Evolutionary conservation across 345 rosid species (phyloP).

Genomic region (Tarenaya hassleriana): DNA sequence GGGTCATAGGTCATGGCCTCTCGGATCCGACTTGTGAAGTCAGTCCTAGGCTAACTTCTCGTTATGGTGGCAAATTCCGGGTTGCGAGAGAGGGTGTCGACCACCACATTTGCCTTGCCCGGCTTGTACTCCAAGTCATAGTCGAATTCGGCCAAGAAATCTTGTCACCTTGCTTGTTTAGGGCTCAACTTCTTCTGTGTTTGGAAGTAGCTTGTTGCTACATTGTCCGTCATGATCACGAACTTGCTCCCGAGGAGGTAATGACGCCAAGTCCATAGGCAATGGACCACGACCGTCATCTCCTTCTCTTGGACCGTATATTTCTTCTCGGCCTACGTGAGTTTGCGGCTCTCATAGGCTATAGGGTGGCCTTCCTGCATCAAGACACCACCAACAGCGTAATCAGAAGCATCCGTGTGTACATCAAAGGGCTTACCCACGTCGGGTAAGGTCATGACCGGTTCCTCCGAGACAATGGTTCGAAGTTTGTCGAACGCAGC

Average conservation of each 20-base stretch:
- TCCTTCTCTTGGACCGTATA: too few relatives aligned
- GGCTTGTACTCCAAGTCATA: neutral
- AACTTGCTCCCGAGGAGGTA: too few relatives aligned
- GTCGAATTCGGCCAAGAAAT: neutral
- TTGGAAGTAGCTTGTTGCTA: neutral
- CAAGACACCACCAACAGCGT: neutral
- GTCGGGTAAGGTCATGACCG: neutral
- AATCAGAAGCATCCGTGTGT: neutral
- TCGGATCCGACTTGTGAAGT: too few relatives aligned
- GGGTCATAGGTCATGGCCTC: too few relatives aligned
- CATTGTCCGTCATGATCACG: neutral
- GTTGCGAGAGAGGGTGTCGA: neutral
- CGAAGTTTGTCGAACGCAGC: too few relatives aligned
- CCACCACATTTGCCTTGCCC: neutral
- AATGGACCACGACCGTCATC: too few relatives aligned
- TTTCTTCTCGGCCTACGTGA: neutral
- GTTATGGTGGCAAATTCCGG: neutral
- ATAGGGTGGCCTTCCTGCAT: slow-evolving; percentile 8
- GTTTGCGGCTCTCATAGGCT: neutral
- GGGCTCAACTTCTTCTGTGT: neutral
- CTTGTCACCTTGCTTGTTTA: neutral
- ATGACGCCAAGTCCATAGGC: too few relatives aligned
- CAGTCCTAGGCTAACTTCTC: neutral
- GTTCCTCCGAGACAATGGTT: neutral
- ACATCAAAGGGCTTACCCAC: neutral